Conservation (phyloP, 495 filamentous ascomycete genomes). For the Penicillium alfredii region DNA sequence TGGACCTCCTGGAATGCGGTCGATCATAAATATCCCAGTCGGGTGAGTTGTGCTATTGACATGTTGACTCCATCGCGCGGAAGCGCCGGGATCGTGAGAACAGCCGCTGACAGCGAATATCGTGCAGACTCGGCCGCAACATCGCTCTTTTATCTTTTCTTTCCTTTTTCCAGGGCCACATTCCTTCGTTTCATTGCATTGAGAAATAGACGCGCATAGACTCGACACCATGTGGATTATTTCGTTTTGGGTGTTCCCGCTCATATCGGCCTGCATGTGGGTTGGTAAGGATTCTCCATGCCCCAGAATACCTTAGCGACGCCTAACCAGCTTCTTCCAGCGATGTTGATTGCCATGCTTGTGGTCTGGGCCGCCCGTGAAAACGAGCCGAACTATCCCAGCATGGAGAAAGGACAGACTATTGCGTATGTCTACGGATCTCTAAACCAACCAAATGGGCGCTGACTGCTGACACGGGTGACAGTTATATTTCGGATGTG, state of each 20-base stretch:
- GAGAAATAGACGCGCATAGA: too few species aligned
- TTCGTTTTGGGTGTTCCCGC: slow-evolving; percentile 68
- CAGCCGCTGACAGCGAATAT: too few species aligned
- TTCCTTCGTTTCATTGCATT: not conserved
- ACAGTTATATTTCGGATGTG: slow-evolving; percentile 67
- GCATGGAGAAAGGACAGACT: slow-evolving; percentile 56
- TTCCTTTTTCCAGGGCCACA: too few species aligned
- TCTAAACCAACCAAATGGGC: not conserved
- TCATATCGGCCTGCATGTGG: slow-evolving; percentile 77
- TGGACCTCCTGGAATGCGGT: too few species aligned
- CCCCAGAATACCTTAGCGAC: slow-evolving; percentile 15
- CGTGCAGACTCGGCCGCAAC: too few species aligned
- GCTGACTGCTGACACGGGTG: not conserved
- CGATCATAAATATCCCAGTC: too few species aligned
- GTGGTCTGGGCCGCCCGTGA: slow-evolving; percentile 62
- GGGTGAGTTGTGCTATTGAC: too few species aligned
- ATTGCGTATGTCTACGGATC: slow-evolving; percentile 58
- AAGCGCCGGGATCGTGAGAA: too few species aligned
- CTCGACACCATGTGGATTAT: slow-evolving; percentile 50
- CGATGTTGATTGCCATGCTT: slow-evolving; percentile 64
- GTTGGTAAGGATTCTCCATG: slow-evolving; percentile 45
- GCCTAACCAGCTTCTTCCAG: slow-evolving; percentile 23
- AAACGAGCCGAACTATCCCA: slow-evolving; percentile 55
- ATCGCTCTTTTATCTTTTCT: too few species aligned
- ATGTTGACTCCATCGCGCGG: too few species aligned